phyloP scores from a whole-genome alignment of 495 filamentous ascomycete species.

The Daldinia childiae region DNA sequence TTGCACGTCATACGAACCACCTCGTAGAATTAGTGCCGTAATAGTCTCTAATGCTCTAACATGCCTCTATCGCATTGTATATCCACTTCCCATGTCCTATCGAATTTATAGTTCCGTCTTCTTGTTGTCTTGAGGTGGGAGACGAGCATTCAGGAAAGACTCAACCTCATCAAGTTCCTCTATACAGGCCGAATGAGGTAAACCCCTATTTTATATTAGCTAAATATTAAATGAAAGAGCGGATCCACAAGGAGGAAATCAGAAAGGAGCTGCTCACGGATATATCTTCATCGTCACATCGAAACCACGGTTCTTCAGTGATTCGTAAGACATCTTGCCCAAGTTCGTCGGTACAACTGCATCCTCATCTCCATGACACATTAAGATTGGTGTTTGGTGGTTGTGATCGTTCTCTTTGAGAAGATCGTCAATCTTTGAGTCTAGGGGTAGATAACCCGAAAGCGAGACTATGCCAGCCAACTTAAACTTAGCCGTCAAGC shows the following conservation, averaged over 20 bases:
- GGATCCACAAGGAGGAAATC: background rate
- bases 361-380: slow-evolving; percentile 85
- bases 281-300: slow-evolving; percentile 82
- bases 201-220: slow-evolving; percentile 56
- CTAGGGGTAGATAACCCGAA: slow-evolving; percentile 82
- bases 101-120: slow-evolving; percentile 53
- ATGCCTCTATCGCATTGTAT: background rate
- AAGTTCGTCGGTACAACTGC: slow-evolving; percentile 72
- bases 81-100: background rate
- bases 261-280: slow-evolving; percentile 58
- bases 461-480: slow-evolving; percentile 89
- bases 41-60: background rate
- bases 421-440: slow-evolving; percentile 72
- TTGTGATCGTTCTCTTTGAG: slow-evolving; percentile 73
- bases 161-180: slow-evolving; percentile 88
- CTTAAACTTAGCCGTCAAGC: slow-evolving; percentile 76
- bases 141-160: slow-evolving; percentile 69
- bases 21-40: background rate
- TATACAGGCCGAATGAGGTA: slow-evolving; percentile 79
- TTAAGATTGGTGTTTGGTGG: slow-evolving; percentile 83
- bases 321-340: slow-evolving; percentile 70
- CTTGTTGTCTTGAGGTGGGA: slow-evolving; percentile 63
- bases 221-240: background rate
- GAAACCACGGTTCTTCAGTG: slow-evolving; percentile 71
- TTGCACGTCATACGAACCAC: background rate